Base-by-base conservation (phyloP, 2,329 filamentous ascomycete species). In the Aspergillus tubingensis region DNA sequence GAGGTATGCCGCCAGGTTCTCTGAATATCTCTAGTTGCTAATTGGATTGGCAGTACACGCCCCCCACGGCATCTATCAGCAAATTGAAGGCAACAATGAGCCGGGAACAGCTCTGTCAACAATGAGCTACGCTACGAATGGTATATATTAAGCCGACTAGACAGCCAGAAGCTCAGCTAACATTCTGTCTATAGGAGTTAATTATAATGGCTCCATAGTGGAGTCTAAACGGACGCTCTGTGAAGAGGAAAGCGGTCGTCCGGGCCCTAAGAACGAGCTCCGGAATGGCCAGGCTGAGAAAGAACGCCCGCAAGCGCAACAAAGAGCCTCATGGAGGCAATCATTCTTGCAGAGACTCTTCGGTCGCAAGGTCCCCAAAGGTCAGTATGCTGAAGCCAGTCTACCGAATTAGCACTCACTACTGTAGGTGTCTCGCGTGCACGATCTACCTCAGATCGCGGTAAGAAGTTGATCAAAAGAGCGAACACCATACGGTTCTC, bases 401-500 rank as follows among this genome's bases (percentile, higher is more conserved):
- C 15, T 6, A 11, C 23, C 13, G 13, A 48, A 41, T 43, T 27
- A 41, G 15, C 25, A 23, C 60, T 68, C 10, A 67, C 36, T 19
- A 8, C 39, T 10, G 32, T 13, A 72, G 70, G 66, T 11, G 52
- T 69, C 38, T 70, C 69, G 10, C 67, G 69, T 25, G 60, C 68
- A 21, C 66, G 62, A 19, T 66, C 70, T 8, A 62, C 63, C 3
- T 60, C 66, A 2, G 66, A 61, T 38, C 62, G 63, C 39, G 62
- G 69, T 54, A 72, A 68, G 30, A 70, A 66, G 36, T 59, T 73
- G 11, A 60, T 70, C 48, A 72, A 71, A 47, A 64, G 67, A 52
- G 69, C 66, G 44, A 71, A 72, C 38, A 72, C 65, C 2, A 66
- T 73, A 32, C 66, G 70, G 8, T 72, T 73, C 50, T 71, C 70